Percentiles rank a stretch among this genome's conserved stretches.
Evolutionary conservation across 1,284 basidiomycete species (phyloP).

Genomic region (Rhizopogon hawkerae): DNA sequence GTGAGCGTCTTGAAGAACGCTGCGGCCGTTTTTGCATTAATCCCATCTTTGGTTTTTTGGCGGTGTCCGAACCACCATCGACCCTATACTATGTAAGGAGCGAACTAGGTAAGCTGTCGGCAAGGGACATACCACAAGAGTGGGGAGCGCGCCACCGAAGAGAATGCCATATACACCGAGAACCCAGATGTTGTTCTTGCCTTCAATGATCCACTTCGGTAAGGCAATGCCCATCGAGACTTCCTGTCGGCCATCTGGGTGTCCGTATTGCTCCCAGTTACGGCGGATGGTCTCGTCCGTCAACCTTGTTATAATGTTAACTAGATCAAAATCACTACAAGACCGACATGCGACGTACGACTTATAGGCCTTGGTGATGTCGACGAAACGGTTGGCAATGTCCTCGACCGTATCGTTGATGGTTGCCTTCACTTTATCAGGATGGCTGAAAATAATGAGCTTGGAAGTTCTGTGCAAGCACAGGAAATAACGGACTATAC

Average conservation of each 20-base stretch:
- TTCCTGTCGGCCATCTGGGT: slow-evolving; percentile 95
- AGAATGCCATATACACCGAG: slow-evolving; percentile 82
- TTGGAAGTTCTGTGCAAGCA: slow-evolving; percentile 1
- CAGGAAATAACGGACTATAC: slow-evolving; percentile 55
- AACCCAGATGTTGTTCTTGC: slow-evolving; percentile 87
- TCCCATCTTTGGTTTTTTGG: slow-evolving; percentile 87
- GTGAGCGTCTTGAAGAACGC: slow-evolving; percentile 82
- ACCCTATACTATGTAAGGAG: slow-evolving; percentile 39
- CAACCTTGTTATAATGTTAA: slow-evolving; percentile 39
- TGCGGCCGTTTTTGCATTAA: slow-evolving; percentile 79
- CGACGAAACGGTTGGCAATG: slow-evolving; percentile 86
- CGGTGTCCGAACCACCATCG: slow-evolving; percentile 98
- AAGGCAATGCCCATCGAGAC: slow-evolving; percentile 94
- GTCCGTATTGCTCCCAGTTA: slow-evolving; percentile 88
- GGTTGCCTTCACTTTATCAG: slow-evolving; percentile 87
- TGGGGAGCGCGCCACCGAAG: slow-evolving; percentile 82
- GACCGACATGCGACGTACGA: slow-evolving; percentile 40
- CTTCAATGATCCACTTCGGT: slow-evolving; percentile 90
- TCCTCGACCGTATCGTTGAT: slow-evolving; percentile 84
- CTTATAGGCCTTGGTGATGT: slow-evolving; percentile 98
- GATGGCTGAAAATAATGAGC: slow-evolving; percentile 56
- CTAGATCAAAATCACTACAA: not conserved
- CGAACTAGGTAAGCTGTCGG: not conserved
- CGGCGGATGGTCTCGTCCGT: slow-evolving; percentile 92
- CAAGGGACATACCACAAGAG: slow-evolving; percentile 53